phyloP scores from a whole-genome alignment of 2,329 filamentous ascomycete species.

The Venturia pyrina region DNA sequence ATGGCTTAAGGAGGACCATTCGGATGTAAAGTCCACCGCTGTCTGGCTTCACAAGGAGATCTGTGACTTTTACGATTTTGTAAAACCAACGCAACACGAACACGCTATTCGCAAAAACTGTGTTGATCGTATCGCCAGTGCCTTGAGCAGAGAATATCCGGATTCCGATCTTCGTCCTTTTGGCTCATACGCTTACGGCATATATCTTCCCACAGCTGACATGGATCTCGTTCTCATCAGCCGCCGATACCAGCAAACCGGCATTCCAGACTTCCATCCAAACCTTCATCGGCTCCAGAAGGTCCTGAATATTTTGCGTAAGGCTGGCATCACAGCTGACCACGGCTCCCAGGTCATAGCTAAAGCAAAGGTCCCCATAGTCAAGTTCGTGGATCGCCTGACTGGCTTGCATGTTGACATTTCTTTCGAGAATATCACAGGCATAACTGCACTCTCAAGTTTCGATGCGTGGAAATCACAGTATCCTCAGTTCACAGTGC shows the following conservation, averaged over 20 bases:
- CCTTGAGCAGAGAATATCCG: conserved; percentile 47
- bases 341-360: conserved; percentile 53
- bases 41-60: conserved; percentile 79
- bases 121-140: conserved; percentile 54
- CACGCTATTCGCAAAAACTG: conserved; percentile 63
- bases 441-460: conserved; percentile 68
- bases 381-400: conserved; percentile 75
- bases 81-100: conserved; percentile 69
- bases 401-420: conserved; percentile 83
- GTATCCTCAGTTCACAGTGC: conserved; percentile 74
- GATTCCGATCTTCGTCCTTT: conserved; percentile 63
- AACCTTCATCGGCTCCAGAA: conserved; percentile 32
- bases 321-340: not conserved
- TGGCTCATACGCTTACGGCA: conserved; percentile 84
- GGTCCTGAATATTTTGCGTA: not conserved
- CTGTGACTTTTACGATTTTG: conserved; percentile 76
- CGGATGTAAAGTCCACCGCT: not conserved
- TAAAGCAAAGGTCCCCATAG: conserved; percentile 74
- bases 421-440: conserved; percentile 86
- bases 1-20: conserved; percentile 8
- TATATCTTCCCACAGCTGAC: conserved; percentile 69
- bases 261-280: not conserved
- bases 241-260: conserved; percentile 7
- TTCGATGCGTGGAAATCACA: conserved; percentile 69
- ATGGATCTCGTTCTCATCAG: conserved; percentile 86